These are phyloP conservation scores for Pseudocercospora eumusae DNA, from an alignment of 2,329 filamentous ascomycete genomes.

Conservation along the genomic window DNA sequence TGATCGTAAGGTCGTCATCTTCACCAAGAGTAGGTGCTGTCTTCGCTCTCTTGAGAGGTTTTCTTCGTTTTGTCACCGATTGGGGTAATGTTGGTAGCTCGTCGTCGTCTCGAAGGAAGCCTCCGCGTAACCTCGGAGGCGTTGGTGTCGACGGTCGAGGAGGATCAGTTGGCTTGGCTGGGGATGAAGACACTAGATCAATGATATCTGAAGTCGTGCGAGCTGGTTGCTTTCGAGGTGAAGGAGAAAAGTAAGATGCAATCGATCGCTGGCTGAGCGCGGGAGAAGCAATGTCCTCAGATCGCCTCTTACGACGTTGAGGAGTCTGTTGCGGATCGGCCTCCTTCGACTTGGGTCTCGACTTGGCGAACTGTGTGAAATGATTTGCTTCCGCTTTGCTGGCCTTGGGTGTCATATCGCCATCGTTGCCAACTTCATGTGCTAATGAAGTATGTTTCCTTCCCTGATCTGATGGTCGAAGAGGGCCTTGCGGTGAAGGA, in stretches of 20 bases:
- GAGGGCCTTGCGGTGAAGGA: not conserved
- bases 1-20: constrained; percentile 16
- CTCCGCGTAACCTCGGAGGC: constrained; percentile 20
- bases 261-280: constrained; percentile 33
- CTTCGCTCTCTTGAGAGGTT: constrained; percentile 34
- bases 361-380: constrained; percentile 6
- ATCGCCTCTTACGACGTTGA: constrained; percentile 33
- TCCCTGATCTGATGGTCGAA: not conserved
- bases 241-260: constrained; percentile 33
- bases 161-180: constrained; percentile 18
- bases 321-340: constrained; percentile 28
- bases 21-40: constrained; percentile 33
- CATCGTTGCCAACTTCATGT: constrained; percentile 13
- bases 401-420: constrained; percentile 24
- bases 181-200: constrained; percentile 38
- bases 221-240: constrained; percentile 26
- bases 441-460: not conserved
- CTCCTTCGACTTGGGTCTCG: constrained; percentile 4
- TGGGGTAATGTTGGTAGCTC: constrained; percentile 30
- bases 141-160: constrained; percentile 23
- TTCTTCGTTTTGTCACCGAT: constrained; percentile 39
- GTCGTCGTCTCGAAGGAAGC: not conserved
- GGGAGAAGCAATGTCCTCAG: constrained; percentile 32
- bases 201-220: constrained; percentile 28
- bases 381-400: not conserved